phyloP scores from a whole-genome alignment of 2,329 filamentous ascomycete genomes.

The Cercospora berteroae region DNA sequence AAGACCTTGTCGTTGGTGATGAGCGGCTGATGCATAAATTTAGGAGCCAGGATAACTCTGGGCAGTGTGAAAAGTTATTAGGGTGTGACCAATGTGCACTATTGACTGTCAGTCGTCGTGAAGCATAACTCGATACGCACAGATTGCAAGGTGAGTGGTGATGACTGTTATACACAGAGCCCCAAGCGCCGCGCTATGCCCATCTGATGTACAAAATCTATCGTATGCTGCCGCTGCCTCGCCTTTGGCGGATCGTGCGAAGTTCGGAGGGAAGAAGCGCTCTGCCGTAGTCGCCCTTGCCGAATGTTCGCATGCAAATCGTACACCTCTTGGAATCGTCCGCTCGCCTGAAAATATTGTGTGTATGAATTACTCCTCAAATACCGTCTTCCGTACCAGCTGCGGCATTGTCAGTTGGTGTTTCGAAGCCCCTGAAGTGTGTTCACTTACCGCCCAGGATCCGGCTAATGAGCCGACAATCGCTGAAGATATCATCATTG shows the following conservation, averaged over 20 bases:
- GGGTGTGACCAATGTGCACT: not conserved
- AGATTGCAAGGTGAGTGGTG: constrained; percentile 10
- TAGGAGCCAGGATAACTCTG: not conserved
- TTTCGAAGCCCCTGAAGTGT: not conserved
- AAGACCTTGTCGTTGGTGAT: not conserved
- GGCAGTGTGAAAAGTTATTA: not conserved
- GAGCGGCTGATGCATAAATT: not conserved
- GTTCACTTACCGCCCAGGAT: constrained; percentile 77
- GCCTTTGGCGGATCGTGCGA: not conserved
- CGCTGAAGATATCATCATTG: constrained; percentile 91
- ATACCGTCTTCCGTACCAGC: constrained; percentile 29
- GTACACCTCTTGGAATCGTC: constrained; percentile 1
- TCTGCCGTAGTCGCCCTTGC: constrained; percentile 9
- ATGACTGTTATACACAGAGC: constrained; percentile 12
- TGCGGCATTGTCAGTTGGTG: constrained; percentile 15
- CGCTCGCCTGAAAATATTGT: constrained; percentile 6
- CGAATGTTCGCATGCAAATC: constrained; percentile 5
- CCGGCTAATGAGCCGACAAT: constrained; percentile 85
- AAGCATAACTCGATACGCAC: not conserved
- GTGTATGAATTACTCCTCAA: constrained; percentile 19
- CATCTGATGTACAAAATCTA: constrained; percentile 14
- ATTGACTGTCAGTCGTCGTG: not conserved
- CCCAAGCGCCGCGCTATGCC: constrained; percentile 14
- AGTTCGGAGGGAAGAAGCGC: constrained; percentile 7
- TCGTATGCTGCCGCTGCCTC: constrained; percentile 5